Conservation (phyloP, 1,284 basidiomycete genomes). For the Papiliotrema fonsecae region DNA sequence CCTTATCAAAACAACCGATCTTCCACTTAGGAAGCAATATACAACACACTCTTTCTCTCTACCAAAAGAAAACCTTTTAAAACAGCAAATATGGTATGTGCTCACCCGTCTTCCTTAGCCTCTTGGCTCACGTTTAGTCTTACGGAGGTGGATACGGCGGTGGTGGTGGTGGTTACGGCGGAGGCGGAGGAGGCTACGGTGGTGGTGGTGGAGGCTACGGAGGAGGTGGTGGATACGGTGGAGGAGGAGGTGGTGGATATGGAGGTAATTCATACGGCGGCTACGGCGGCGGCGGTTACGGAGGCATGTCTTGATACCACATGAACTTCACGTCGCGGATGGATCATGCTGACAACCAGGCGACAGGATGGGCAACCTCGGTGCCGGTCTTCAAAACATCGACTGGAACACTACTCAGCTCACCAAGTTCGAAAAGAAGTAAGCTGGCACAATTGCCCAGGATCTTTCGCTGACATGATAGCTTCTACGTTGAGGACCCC, state of each 20-base stretch:
- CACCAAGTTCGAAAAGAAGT: slow-evolving; percentile 67
- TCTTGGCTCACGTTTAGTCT: slow-evolving; percentile 22
- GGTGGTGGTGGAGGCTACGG: slow-evolving; percentile 24
- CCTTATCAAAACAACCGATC: not conserved
- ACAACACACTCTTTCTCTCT: slow-evolving; percentile 1
- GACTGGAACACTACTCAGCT: slow-evolving; percentile 75
- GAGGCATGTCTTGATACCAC: slow-evolving; percentile 30
- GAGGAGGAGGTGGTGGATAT: slow-evolving; percentile 33
- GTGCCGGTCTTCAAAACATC: slow-evolving; percentile 73
- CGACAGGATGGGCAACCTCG: slow-evolving; percentile 79
- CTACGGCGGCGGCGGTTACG: slow-evolving; percentile 15
- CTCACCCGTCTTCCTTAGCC: not conserved
- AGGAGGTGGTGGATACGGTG: slow-evolving; percentile 27
- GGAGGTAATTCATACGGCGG: slow-evolving; percentile 29
- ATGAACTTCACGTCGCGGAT: slow-evolving; percentile 1
- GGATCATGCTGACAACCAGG: slow-evolving; percentile 46
- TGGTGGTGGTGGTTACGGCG: slow-evolving; percentile 47
- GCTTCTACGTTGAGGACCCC: slow-evolving; percentile 95
- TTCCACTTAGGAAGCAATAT: not conserved
- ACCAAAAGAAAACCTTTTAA: not conserved
- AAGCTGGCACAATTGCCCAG: slow-evolving; percentile 38
- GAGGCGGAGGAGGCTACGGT: slow-evolving; percentile 25
- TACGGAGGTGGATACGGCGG: slow-evolving; percentile 41
- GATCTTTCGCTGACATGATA: slow-evolving; percentile 38
- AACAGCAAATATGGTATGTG: slow-evolving; percentile 8